Percentiles rank a stretch among this genome's conserved stretches.
Evolutionary conservation across 441 rosid species (phyloP).

Genomic region (Euphorbia schlechtendalii): DNA sequence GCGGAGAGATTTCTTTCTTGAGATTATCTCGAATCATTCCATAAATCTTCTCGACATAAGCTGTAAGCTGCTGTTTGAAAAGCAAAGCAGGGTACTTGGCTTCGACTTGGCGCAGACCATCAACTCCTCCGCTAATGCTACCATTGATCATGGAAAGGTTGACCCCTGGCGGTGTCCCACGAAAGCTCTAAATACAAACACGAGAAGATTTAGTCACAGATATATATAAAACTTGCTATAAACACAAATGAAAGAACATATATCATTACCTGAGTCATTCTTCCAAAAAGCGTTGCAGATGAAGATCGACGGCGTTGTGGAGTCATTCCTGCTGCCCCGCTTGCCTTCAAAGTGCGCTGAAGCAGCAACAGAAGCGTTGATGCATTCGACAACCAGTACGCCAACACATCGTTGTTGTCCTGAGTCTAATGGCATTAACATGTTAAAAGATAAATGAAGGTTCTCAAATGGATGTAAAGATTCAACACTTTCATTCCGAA

Average conservation of each 20-base stretch:
- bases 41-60: constrained; percentile 96
- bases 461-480: constrained; percentile 10
- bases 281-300: constrained; percentile 95
- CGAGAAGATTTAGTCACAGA: constrained; percentile 17
- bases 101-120: constrained; percentile 82
- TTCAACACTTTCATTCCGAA: constrained; percentile 31
- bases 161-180: constrained; percentile 91
- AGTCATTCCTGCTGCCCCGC: constrained; percentile 98
- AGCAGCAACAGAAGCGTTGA: constrained; percentile 93
- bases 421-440: constrained; percentile 47
- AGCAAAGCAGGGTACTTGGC: constrained; percentile 99
- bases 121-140: constrained; percentile 53
- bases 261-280: constrained; percentile 84
- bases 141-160: constrained; percentile 75
- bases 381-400: constrained; percentile 97
- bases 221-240: constrained; percentile 3
- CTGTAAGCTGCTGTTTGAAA: constrained; percentile 98
- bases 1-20: constrained; percentile 98
- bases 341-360: constrained; percentile 93
- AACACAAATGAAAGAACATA: constrained; percentile 10
- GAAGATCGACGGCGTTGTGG: constrained; percentile 98
- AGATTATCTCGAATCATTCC: constrained; percentile 99
- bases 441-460: constrained; percentile 13
- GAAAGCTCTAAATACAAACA: constrained; percentile 65
- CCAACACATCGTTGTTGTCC: constrained; percentile 84